A percentile compares a stretch with the other conserved stretches of the same genome.
Conservation (phyloP, 2,329 filamentous ascomycete species). For the Hypoxylon sp. region DNA sequence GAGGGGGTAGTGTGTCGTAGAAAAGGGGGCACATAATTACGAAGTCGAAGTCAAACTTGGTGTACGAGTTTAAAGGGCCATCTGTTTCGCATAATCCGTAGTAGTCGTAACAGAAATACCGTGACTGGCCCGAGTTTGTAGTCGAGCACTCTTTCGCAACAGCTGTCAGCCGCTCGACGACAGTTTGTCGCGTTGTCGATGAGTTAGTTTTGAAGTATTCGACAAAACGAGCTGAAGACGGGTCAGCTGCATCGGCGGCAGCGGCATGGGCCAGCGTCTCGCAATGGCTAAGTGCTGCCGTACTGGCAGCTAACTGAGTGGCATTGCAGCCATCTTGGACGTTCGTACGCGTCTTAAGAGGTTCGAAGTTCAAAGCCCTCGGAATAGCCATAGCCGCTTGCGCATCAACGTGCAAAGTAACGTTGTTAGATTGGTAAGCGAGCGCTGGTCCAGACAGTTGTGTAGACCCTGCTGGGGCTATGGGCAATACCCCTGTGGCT, state of each 20-base stretch:
- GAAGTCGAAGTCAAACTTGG: slow-evolving; percentile 33
- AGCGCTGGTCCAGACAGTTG: slow-evolving; percentile 30
- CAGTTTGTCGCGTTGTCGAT: slow-evolving; percentile 34
- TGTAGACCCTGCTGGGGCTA: slow-evolving; percentile 35
- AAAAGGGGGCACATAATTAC: slow-evolving; percentile 46
- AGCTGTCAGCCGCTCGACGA: slow-evolving; percentile 37
- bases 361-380: not conserved
- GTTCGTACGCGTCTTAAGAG: slow-evolving; percentile 35
- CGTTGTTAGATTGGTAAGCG: slow-evolving; percentile 37
- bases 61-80: slow-evolving; percentile 44
- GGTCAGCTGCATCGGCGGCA: slow-evolving; percentile 41
- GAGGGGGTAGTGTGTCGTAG: slow-evolving; percentile 38
- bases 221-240: slow-evolving; percentile 40
- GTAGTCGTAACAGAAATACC: slow-evolving; percentile 42
- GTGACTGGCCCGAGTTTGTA: slow-evolving; percentile 32
- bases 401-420: slow-evolving; percentile 35
- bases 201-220: slow-evolving; percentile 46
- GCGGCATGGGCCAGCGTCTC: slow-evolving; percentile 37
- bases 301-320: slow-evolving; percentile 33
- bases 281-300: slow-evolving; percentile 40
- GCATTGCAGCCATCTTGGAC: slow-evolving; percentile 38
- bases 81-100: slow-evolving; percentile 40
- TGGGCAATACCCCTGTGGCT: slow-evolving; percentile 37
- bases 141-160: slow-evolving; percentile 43
- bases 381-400: slow-evolving; percentile 20